A percentile compares a stretch with the other conserved stretches of the same genome.
Conservation (phyloP, 75 land plant species). For the Cupressus sempervirens region DNA sequence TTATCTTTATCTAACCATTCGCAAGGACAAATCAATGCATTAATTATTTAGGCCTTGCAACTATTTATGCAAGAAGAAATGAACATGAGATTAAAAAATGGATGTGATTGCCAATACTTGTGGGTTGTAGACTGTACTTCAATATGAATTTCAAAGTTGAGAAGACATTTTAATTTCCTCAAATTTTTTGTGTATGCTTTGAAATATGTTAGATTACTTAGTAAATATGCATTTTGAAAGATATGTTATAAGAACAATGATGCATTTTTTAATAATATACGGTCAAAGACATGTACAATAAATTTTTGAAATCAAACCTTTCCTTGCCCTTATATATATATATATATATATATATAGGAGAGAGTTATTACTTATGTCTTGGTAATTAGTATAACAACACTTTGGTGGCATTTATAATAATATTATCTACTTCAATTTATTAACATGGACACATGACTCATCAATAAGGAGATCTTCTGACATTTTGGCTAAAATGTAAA, state of each 20-base stretch:
- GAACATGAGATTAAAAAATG: neutral
- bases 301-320: too few species aligned
- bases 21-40: neutral
- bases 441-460: too few species aligned
- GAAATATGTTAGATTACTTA: neutral
- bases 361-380: too few species aligned
- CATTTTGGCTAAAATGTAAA: too few species aligned
- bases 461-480: neutral
- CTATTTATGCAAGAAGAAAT: neutral
- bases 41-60: neutral
- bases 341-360: too few species aligned
- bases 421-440: too few species aligned
- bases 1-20: neutral
- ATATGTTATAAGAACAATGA: neutral
- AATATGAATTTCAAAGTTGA: neutral
- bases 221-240: neutral
- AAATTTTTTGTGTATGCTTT: too few species aligned
- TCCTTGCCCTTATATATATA: too few species aligned
- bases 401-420: too few species aligned
- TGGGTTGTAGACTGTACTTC: neutral
- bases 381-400: too few species aligned
- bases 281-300: too few species aligned
- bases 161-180: neutral
- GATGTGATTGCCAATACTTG: neutral
- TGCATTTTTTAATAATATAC: too few species aligned